Evolutionary conservation across 2,329 filamentous ascomycete genomes (phyloP).

Genomic region (Neofusicoccum kwambonambiense): DNA sequence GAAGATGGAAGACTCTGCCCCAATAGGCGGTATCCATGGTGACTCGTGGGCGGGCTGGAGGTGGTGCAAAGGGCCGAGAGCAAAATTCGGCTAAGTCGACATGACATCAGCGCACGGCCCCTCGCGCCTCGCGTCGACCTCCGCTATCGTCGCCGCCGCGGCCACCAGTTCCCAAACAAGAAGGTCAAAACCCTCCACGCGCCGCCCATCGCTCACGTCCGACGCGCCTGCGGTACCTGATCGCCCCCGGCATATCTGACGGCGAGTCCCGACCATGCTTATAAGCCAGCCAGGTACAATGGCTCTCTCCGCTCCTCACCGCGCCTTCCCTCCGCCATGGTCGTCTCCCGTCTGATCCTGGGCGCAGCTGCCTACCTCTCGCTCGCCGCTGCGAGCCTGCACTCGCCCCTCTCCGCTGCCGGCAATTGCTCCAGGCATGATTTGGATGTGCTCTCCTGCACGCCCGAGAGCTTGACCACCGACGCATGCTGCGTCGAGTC

Average conservation of each 20-base stretch:
- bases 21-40: background rate
- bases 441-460: slow-evolving; percentile 10
- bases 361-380: slow-evolving; percentile 14
- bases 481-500: slow-evolving; percentile 16
- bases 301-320: slow-evolving; percentile 1
- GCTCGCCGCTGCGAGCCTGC: slow-evolving; percentile 9
- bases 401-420: background rate
- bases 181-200: background rate
- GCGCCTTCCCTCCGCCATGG: background rate
- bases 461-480: slow-evolving; percentile 10
- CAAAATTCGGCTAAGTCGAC: background rate
- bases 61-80: background rate
- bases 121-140: background rate
- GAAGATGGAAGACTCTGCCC: background rate
- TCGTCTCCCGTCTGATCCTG: slow-evolving; percentile 11
- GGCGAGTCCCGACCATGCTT: slow-evolving; percentile 6
- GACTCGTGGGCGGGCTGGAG: background rate
- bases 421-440: slow-evolving; percentile 14
- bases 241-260: background rate
- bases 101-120: slow-evolving; percentile 9
- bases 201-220: slow-evolving; percentile 3
- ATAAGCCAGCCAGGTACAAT: slow-evolving; percentile 18
- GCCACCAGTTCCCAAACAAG: slow-evolving; percentile 9
- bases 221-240: slow-evolving; percentile 8
- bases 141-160: background rate